phyloP scores from a whole-genome alignment of 805 yeast species.

The Ascoidea rubescens region DNA sequence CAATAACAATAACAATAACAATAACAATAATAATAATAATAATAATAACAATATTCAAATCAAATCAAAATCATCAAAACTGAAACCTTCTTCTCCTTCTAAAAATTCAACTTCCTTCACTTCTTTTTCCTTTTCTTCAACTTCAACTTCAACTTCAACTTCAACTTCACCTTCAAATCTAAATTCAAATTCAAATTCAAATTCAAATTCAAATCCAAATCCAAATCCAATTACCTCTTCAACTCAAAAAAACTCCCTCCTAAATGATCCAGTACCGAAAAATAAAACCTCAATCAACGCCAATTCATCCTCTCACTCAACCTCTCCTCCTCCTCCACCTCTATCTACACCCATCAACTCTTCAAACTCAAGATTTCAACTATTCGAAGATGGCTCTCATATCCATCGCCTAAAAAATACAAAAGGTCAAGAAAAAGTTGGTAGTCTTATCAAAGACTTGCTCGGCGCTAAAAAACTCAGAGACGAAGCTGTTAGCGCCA shows the following conservation, averaged over 20 bases:
- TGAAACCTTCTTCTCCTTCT: no score
- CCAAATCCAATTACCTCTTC: neutral
- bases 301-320: neutral
- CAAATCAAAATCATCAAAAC: no score
- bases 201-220: neutral
- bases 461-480: constrained; percentile 61
- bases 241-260: neutral
- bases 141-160: no score
- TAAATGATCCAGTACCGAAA: neutral
- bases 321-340: neutral
- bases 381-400: constrained; percentile 61
- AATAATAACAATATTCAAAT: no score
- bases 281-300: neutral
- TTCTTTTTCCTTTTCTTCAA: neutral
- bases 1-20: no score
- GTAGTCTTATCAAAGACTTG: constrained; percentile 62
- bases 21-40: no score
- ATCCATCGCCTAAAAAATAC: constrained; percentile 68
- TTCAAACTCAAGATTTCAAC: constrained; percentile 25
- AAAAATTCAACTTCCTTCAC: neutral
- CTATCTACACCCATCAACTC: neutral
- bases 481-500: constrained; percentile 58
- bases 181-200: neutral
- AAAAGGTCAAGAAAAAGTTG: constrained; percentile 63
- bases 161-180: neutral